phyloP scores from a whole-genome alignment of 2,329 filamentous ascomycete genomes.

The Sporothrix brasiliensis region DNA sequence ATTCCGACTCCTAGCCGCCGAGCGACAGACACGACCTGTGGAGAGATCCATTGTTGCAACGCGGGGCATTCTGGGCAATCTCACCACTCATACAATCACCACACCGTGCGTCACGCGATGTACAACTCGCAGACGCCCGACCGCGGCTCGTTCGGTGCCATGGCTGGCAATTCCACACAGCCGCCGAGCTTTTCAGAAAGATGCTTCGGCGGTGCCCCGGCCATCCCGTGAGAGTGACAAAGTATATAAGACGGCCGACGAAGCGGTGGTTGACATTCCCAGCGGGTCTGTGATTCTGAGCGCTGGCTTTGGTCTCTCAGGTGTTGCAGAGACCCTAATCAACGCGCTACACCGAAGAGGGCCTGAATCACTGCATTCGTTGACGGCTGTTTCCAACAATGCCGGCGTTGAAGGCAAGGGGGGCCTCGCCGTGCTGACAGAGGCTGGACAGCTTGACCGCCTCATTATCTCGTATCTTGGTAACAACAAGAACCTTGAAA shows the following conservation, averaged over 20 bases:
- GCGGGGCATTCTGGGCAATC: background rate
- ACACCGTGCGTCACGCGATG: background rate
- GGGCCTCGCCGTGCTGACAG: conserved; percentile 69
- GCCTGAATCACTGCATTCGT: background rate
- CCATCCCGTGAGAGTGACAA: conserved; percentile 48
- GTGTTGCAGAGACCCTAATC: conserved; percentile 76
- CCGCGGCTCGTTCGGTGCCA: background rate
- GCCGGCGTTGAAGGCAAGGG: conserved; percentile 44
- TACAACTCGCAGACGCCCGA: background rate
- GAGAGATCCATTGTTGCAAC: background rate
- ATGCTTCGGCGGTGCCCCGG: background rate
- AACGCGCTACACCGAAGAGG: conserved; percentile 48
- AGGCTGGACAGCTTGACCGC: conserved; percentile 69
- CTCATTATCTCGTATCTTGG: conserved; percentile 77
- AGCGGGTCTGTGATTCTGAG: conserved; percentile 73
- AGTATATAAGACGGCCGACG: conserved; percentile 67
- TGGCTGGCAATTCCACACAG: background rate
- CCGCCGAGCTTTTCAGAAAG: background rate
- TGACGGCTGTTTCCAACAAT: conserved; percentile 19
- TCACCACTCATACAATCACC: background rate
- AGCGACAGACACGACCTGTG: background rate
- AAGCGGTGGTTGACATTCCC: conserved; percentile 76
- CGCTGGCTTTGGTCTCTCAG: conserved; percentile 81
- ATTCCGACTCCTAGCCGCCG: background rate
- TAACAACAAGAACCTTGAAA: conserved; percentile 66